Conservation (phyloP, 257 asterid species). For the Catharanthus roseus region DNA sequence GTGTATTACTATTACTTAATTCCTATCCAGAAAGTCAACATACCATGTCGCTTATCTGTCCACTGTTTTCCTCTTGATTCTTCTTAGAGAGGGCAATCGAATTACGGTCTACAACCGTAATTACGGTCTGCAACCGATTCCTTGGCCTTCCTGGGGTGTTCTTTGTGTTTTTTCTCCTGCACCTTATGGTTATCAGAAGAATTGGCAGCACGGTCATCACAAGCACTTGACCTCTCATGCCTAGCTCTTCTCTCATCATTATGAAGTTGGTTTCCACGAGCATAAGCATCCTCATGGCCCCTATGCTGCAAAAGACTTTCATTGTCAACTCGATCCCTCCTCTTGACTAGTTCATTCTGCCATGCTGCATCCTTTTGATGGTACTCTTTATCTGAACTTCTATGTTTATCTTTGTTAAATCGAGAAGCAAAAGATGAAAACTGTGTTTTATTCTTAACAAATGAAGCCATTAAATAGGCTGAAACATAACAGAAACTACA, state of each 20-base stretch:
- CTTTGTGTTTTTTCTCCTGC: slow-evolving; percentile 56
- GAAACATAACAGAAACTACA: too few species aligned
- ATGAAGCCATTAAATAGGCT: too few species aligned
- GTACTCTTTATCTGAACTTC: slow-evolving; percentile 62
- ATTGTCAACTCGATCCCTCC: slow-evolving; percentile 70
- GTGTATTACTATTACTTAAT: slow-evolving; percentile 20
- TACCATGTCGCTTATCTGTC: slow-evolving; percentile 72
- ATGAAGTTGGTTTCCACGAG: slow-evolving; percentile 42
- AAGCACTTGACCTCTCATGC: slow-evolving; percentile 52
- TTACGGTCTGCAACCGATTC: too few species aligned
- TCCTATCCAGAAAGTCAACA: slow-evolving; percentile 38
- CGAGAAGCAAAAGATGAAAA: too few species aligned
- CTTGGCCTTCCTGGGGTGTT: slow-evolving; percentile 53
- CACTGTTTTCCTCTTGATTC: slow-evolving; percentile 53
- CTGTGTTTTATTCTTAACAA: too few species aligned
- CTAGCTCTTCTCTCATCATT: slow-evolving; percentile 61
- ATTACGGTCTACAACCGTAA: slow-evolving; percentile 48
- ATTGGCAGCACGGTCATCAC: slow-evolving; percentile 53
- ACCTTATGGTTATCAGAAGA: slow-evolving; percentile 52
- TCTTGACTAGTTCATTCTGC: slow-evolving; percentile 53
- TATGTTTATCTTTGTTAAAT: slow-evolving; percentile 71
- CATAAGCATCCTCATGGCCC: slow-evolving; percentile 56
- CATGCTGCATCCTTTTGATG: slow-evolving; percentile 51
- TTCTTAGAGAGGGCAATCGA: slow-evolving; percentile 46
- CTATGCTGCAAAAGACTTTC: slow-evolving; percentile 55